A percentile compares a stretch with the other conserved stretches of the same genome.
Conservation (phyloP, 2,329 filamentous ascomycete genomes). For the Microdochium paspali region DNA sequence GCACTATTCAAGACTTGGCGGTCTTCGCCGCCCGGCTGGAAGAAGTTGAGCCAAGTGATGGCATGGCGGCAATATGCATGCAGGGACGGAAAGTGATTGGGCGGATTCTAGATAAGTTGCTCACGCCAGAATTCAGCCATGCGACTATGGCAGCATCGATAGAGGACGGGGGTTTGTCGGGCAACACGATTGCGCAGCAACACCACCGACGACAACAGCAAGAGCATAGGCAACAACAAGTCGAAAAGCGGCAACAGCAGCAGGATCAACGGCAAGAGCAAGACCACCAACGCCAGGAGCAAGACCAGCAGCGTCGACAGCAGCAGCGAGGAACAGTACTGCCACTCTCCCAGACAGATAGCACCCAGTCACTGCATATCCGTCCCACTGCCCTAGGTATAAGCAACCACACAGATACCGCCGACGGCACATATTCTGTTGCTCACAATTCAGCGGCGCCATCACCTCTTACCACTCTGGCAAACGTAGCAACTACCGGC, state of each 20-base stretch:
- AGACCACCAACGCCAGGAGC: no score
- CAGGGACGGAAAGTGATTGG: slow-evolving; percentile 23
- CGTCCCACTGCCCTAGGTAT: no score
- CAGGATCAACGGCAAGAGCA: not conserved
- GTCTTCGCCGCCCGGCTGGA: slow-evolving; percentile 23
- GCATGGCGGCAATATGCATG: slow-evolving; percentile 19
- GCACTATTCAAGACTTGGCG: slow-evolving; percentile 24
- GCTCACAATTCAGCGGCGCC: slow-evolving; percentile 6
- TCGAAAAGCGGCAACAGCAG: not conserved
- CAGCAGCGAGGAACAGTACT: no score
- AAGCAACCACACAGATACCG: slow-evolving; percentile 6
- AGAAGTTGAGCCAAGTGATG: slow-evolving; percentile 18
- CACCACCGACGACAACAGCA: not conserved
- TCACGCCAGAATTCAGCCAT: slow-evolving; percentile 15
- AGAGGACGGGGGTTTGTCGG: slow-evolving; percentile 4
- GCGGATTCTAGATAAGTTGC: slow-evolving; percentile 23
- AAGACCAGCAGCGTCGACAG: no score
- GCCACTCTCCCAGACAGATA: no score
- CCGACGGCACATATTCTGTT: slow-evolving; percentile 12
- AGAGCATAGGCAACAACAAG: not conserved
- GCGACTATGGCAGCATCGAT: slow-evolving; percentile 5
- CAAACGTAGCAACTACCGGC: no score
- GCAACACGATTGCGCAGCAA: no score
- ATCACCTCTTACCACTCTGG: no score
- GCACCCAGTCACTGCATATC: no score